A percentile compares a stretch with the other conserved stretches of the same genome.
These are phyloP conservation scores for Dalbergia oliveri DNA, from an alignment of 306 rosid species.

Conservation along the genomic window DNA sequence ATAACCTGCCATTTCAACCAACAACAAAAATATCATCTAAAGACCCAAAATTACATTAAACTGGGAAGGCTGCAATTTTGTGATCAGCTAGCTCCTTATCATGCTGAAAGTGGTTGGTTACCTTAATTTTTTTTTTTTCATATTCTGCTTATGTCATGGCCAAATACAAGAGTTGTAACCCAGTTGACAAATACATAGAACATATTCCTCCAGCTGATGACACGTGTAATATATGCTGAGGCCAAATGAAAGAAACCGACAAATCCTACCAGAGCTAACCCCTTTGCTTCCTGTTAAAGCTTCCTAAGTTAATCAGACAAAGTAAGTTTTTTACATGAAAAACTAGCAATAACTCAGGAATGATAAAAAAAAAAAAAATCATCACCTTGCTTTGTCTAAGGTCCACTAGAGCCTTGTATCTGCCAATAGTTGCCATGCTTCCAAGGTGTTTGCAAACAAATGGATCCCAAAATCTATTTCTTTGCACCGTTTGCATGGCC, in stretches of 20 bases:
- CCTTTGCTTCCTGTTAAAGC: slow-evolving; percentile 68
- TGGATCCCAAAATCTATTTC: slow-evolving; percentile 66
- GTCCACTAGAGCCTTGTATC: slow-evolving; percentile 89
- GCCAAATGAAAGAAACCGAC: slow-evolving; percentile 80
- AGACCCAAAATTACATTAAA: slow-evolving; percentile 6
- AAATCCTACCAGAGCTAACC: slow-evolving; percentile 77
- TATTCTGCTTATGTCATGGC: slow-evolving; percentile 93
- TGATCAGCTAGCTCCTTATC: neutral
- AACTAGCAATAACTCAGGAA: neutral
- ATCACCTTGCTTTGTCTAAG: slow-evolving; percentile 86
- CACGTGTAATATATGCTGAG: slow-evolving; percentile 84
- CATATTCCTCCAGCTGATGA: slow-evolving; percentile 95
- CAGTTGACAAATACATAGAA: slow-evolving; percentile 89
- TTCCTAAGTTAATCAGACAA: slow-evolving; percentile 30
- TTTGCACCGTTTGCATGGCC: slow-evolving; percentile 63
- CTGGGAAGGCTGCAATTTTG: neutral
- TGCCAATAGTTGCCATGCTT: slow-evolving; percentile 90
- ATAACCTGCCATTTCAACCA: neutral
- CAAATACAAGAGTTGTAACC: slow-evolving; percentile 85
- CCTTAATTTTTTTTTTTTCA: slow-evolving; percentile 34
- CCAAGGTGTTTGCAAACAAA: slow-evolving; percentile 90
- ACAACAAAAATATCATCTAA: neutral
- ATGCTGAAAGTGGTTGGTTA: neutral
- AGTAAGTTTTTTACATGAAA: neutral
- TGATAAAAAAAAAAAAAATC: neutral